Percentiles rank a stretch among this genome's conserved stretches.
These are phyloP conservation scores for Crucihimalaya himalaica DNA, from an alignment of 345 rosid species.

Conservation along the genomic window DNA sequence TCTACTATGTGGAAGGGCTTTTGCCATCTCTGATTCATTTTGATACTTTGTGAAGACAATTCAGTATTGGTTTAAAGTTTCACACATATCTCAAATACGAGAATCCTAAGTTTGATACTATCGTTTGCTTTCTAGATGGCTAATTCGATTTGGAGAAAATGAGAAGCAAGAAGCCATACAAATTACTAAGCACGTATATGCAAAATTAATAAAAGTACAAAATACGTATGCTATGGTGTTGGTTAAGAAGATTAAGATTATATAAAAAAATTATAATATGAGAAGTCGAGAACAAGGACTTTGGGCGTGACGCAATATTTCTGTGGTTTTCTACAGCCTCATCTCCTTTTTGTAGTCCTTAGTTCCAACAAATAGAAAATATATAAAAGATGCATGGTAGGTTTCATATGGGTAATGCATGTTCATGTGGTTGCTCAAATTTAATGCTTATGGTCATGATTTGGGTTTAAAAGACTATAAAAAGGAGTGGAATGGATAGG, in stretches of 20 bases:
- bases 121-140: neutral
- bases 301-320: slow-evolving; percentile 10
- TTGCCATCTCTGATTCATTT: neutral
- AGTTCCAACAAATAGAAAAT: neutral
- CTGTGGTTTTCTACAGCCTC: neutral
- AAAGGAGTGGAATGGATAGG: neutral
- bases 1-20: neutral
- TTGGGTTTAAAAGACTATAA: slow-evolving; percentile 4
- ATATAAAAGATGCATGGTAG: slow-evolving; percentile 10
- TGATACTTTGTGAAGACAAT: neutral
- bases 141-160: no score
- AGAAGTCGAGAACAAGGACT: neutral
- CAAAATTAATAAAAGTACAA: no score
- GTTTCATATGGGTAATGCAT: slow-evolving; percentile 32
- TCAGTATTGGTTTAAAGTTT: slow-evolving; percentile 36
- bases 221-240: no score
- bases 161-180: neutral
- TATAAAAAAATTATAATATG: neutral
- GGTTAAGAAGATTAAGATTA: no score
- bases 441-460: neutral
- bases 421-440: slow-evolving; percentile 8
- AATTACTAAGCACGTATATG: neutral
- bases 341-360: slow-evolving; percentile 1
- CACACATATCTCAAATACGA: slow-evolving; percentile 34
- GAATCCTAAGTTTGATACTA: neutral